Evolutionary conservation across 2,329 filamentous ascomycete genomes (phyloP), one percentile per base, ranked within the genome.

Genomic region (Fonsecaea erecta): DNA sequence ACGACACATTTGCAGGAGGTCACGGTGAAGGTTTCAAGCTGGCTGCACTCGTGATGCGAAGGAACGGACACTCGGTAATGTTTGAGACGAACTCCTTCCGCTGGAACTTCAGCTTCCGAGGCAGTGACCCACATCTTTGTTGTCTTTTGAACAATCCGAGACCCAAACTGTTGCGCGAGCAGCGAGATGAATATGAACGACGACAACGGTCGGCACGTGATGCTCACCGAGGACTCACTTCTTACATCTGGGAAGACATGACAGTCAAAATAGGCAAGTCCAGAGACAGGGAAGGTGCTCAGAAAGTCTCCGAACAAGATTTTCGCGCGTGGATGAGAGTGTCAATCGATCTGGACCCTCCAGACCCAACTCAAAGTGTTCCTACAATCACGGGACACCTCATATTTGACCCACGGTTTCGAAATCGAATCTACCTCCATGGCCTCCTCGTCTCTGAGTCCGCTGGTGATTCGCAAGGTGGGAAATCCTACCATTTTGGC

Each of bases 21-120:
- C 70, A 75, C 51, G 74, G 74, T 1, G 73, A 75, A 61, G 72
- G 71, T 1, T 72, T 73, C 60, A 75, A 75, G 54, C 30, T 74
- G 24, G 73, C 68, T 14, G 67, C 73, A 1, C 62, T 74, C 0
- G 64, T 74, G 0, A 71, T 75, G 70, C 56, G 68, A n/a, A 67
- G 73, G 0, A 48, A 68, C 26, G 64, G 66, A 4, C 66, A 73
- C 40, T 58, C 54, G 2, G 66, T 72, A 3, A 66, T 40, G 11
- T 71, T 70, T 40, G 65, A 68, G 55, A 51, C 68, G 21, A 64
- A 66, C 8, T 67, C 62, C 3, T 72, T 40, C 35, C 65, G 68
- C 46, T 75, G 70, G 71, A 71, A 54, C 1, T 69, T 75, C 21
- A 18, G 37, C 1, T 68, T 72, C 34, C 67, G 52, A 4, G 63